phyloP scores from a whole-genome alignment of 2,329 filamentous ascomycete genomes.

The Colletotrichum spaethianum region DNA sequence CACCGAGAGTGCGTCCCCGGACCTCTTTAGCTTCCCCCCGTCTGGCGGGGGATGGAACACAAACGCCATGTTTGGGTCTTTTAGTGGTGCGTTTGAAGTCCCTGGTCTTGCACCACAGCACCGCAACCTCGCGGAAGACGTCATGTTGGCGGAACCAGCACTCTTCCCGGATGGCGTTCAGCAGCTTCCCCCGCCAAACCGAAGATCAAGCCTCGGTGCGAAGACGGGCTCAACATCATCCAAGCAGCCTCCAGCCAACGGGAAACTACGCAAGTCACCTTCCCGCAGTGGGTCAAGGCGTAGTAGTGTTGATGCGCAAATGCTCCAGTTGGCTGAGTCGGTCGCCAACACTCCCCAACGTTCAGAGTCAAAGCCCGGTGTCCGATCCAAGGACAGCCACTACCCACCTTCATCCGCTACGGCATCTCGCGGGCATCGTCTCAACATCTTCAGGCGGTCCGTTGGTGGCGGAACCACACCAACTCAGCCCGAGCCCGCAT shows the following conservation, averaged over 20 bases:
- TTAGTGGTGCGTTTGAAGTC: slow-evolving; percentile 49
- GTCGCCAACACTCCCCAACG: slow-evolving; percentile 43
- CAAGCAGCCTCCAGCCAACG: slow-evolving; percentile 38
- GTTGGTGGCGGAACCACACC: slow-evolving; percentile 53
- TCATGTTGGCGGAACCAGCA: slow-evolving; percentile 59
- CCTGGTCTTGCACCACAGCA: slow-evolving; percentile 49
- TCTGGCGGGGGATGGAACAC: slow-evolving; percentile 61
- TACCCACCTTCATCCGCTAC: slow-evolving; percentile 67
- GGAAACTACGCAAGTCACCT: slow-evolving; percentile 47
- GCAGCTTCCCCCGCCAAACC: slow-evolving; percentile 64
- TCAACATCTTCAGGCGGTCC: slow-evolving; percentile 69
- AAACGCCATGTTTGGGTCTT: slow-evolving; percentile 61
- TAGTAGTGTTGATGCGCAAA: slow-evolving; percentile 51
- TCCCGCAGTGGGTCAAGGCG: slow-evolving; percentile 43
- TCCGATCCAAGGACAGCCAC: slow-evolving; percentile 47
- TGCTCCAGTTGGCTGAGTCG: slow-evolving; percentile 45
- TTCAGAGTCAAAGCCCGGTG: slow-evolving; percentile 47
- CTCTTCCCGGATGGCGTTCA: slow-evolving; percentile 52
- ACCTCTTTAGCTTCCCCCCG: slow-evolving; percentile 68
- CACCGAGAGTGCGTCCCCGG: slow-evolving; percentile 57
- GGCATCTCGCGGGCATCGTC: slow-evolving; percentile 58
- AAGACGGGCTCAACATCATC: slow-evolving; percentile 55
- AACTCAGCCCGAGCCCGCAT: slow-evolving; percentile 43
- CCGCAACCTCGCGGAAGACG: slow-evolving; percentile 61
- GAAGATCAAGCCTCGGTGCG: slow-evolving; percentile 68